A percentile compares a stretch with the other conserved stretches of the same genome.
Evolutionary conservation across 495 filamentous ascomycete species (phyloP).

Genomic region (Podospora conica): DNA sequence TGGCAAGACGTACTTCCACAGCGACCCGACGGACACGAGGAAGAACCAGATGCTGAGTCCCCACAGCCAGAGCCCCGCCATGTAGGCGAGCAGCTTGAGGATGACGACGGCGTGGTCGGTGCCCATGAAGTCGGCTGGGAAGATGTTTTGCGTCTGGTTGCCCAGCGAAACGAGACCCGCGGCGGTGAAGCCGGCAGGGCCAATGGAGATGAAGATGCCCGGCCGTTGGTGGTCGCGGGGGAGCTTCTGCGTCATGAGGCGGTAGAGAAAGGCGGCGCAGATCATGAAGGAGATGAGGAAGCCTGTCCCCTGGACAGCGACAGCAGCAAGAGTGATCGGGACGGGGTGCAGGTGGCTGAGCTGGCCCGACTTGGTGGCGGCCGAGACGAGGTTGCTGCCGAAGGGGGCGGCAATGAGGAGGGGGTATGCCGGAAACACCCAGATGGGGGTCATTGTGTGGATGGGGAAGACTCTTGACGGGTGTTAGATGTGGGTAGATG

Average conservation of each 20-base stretch:
- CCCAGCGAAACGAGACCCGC: constrained; percentile 54
- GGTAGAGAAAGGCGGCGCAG: constrained; percentile 77
- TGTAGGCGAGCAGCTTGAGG: constrained; percentile 35
- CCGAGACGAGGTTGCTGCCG: constrained; percentile 57
- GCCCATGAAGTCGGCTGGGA: constrained; percentile 36
- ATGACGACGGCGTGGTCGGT: constrained; percentile 32
- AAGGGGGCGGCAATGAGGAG: constrained; percentile 74
- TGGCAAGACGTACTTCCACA: constrained; percentile 62
- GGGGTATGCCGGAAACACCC: constrained; percentile 89
- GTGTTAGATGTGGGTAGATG: not conserved
- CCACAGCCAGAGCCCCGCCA: constrained; percentile 73
- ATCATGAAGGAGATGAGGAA: constrained; percentile 84
- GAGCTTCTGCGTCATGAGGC: constrained; percentile 87
- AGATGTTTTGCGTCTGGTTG: constrained; percentile 30
- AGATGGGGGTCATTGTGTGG: constrained; percentile 81
- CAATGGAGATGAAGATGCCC: constrained; percentile 79
- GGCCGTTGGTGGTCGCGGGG: constrained; percentile 70
- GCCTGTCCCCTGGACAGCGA: constrained; percentile 73
- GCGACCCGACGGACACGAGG: constrained; percentile 66
- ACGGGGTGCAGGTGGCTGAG: constrained; percentile 45
- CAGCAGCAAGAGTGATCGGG: constrained; percentile 62
- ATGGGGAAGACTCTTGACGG: constrained; percentile 59
- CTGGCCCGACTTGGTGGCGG: constrained; percentile 28
- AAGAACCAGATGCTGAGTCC: constrained; percentile 84
- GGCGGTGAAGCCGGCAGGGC: constrained; percentile 73